These are phyloP conservation scores for Shiraia bambusicola DNA, from an alignment of 2,329 filamentous ascomycete species.

Conservation along the genomic window DNA sequence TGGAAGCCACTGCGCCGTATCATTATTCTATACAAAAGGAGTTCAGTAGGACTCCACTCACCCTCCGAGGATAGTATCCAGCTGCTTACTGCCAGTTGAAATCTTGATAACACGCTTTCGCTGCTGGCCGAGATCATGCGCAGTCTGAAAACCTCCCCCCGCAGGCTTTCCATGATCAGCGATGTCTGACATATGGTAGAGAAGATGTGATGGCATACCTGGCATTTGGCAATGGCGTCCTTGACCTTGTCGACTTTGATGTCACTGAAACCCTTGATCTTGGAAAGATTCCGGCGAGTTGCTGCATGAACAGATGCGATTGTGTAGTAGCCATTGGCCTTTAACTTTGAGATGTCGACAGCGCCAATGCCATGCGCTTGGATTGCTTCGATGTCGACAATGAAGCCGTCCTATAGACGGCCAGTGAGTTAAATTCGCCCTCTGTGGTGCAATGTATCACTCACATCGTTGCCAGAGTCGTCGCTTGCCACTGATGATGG, in stretches of 20 bases:
- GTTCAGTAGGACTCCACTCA: conserved; percentile 26
- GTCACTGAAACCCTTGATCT: conserved; percentile 71
- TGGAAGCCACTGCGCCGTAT: conserved; percentile 59
- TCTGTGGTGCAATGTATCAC: conserved; percentile 1
- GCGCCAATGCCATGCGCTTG: conserved; percentile 67
- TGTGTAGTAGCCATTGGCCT: conserved; percentile 63
- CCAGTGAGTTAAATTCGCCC: conserved; percentile 1
- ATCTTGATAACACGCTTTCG: conserved; percentile 65
- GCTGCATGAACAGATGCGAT: conserved; percentile 62
- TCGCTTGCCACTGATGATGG: conserved; percentile 56
- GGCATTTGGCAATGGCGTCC: conserved; percentile 64
- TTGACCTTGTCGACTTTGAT: conserved; percentile 72
- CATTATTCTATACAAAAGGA: conserved; percentile 2
- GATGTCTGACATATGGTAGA: neutral
- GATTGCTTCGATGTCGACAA: conserved; percentile 67
- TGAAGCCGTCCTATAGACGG: conserved; percentile 51
- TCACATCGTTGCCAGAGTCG: conserved; percentile 54
- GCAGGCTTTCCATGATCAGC: conserved; percentile 51
- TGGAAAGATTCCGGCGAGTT: conserved; percentile 61
- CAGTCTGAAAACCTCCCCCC: conserved; percentile 64
- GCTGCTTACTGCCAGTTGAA: conserved; percentile 69
- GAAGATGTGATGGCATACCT: conserved; percentile 45
- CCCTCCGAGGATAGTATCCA: conserved; percentile 66
- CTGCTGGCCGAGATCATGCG: conserved; percentile 63
- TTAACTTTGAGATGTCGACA: conserved; percentile 66